Percentiles rank a stretch among this genome's conserved stretches.
Evolutionary conservation across 1,139 yeast species (phyloP).

Genomic region (Kodamaea fungicola): DNA sequence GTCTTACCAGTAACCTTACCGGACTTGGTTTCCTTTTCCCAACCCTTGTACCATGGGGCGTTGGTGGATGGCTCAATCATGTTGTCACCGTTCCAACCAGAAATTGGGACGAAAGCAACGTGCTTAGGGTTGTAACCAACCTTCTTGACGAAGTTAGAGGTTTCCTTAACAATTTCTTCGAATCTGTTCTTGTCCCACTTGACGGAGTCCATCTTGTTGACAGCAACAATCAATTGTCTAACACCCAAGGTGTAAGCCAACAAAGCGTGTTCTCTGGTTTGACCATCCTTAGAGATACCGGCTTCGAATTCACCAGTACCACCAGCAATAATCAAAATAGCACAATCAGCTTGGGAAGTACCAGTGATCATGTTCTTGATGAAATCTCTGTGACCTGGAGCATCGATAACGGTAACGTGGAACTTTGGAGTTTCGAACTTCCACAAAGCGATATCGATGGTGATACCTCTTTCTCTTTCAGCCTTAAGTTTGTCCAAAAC

Average conservation of each 20-base stretch:
- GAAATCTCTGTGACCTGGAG: conserved; percentile 98
- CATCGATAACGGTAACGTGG: conserved; percentile 90
- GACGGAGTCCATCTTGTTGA: conserved; percentile 93
- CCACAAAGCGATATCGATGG: conserved; percentile 92
- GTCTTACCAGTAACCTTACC: conserved; percentile 82
- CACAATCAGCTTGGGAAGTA: conserved; percentile 93
- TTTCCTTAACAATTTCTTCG: conserved; percentile 81
- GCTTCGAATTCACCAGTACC: conserved; percentile 95
- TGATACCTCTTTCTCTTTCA: conserved; percentile 97
- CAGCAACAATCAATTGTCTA: conserved; percentile 81
- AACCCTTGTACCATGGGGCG: conserved; percentile 90
- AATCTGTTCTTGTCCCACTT: conserved; percentile 78
- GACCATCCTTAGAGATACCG: conserved; percentile 92
- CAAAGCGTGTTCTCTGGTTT: conserved; percentile 91
- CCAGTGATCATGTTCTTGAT: conserved; percentile 94
- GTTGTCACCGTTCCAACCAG: conserved; percentile 95
- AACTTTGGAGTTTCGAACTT: conserved; percentile 92
- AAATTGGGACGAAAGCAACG: conserved; percentile 89
- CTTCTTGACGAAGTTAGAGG: conserved; percentile 86
- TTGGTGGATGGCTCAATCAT: conserved; percentile 79
- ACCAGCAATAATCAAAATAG: conserved; percentile 85
- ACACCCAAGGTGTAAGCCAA: conserved; percentile 91
- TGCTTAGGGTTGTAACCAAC: conserved; percentile 85
- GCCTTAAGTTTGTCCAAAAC: conserved; percentile 94
- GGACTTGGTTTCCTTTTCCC: conserved; percentile 82